Conservation (phyloP, 164 flowering plant genomes). For the Paratinospora sagittata region DNA sequence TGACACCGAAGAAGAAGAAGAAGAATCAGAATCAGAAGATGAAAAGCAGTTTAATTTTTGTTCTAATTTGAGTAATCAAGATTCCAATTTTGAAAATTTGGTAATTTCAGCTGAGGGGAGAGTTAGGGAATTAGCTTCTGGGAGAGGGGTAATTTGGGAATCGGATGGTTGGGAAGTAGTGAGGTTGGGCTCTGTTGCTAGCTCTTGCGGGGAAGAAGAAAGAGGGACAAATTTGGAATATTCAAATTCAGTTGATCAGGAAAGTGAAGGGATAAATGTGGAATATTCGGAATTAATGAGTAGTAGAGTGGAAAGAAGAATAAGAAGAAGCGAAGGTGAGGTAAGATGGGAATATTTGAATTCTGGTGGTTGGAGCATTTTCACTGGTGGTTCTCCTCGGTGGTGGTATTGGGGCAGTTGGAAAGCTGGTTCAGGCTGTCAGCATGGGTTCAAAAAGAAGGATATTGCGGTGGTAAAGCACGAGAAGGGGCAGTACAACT, state of each 20-base stretch:
- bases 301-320: slow-evolving; percentile 1
- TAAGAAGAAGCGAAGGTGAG: neutral
- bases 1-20: slow-evolving; percentile 26
- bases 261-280: neutral
- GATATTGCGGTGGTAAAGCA: slow-evolving; percentile 4
- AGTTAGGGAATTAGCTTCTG: slow-evolving; percentile 36
- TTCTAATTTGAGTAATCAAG: neutral
- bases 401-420: slow-evolving; percentile 7
- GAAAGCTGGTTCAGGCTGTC: slow-evolving; percentile 20
- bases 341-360: slow-evolving; percentile 5
- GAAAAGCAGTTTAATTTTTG: slow-evolving; percentile 6
- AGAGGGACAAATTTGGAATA: slow-evolving; percentile 28
- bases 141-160: slow-evolving; percentile 46
- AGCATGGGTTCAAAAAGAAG: slow-evolving; percentile 12
- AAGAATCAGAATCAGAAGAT: slow-evolving; percentile 22
- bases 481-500: neutral
- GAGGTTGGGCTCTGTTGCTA: slow-evolving; percentile 9
- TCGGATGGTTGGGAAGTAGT: slow-evolving; percentile 52
- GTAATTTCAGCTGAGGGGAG: slow-evolving; percentile 27
- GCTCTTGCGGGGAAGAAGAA: slow-evolving; percentile 2
- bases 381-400: slow-evolving; percentile 7
- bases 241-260: neutral
- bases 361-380: neutral
- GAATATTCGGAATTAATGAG: slow-evolving; percentile 2
- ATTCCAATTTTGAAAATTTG: neutral